Evolutionary conservation across 176 grass and related monocot genomes (phyloP).

Genomic region (Puya raimondii): DNA sequence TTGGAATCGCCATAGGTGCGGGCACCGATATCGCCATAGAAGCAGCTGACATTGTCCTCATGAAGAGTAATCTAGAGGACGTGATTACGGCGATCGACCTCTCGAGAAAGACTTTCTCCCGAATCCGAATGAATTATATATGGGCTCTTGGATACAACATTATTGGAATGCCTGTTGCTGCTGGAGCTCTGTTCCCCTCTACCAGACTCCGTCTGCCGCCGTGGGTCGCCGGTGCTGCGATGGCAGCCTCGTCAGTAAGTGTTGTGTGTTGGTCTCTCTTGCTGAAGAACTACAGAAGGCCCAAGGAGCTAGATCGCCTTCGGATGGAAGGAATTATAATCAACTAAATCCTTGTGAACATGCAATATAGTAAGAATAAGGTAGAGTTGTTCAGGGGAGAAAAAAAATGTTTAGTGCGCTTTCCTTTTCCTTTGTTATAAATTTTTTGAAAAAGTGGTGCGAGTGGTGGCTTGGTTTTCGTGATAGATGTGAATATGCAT

Average conservation of each 20-base stretch:
- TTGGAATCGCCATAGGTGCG: constrained; percentile 73
- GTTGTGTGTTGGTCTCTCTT: constrained; percentile 88
- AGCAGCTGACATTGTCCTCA: constrained; percentile 89
- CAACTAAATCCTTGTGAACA: background rate
- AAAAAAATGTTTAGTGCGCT: too few relatives aligned
- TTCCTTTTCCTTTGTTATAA: too few relatives aligned
- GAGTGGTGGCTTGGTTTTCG: too few relatives aligned
- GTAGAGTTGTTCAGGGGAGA: too few relatives aligned
- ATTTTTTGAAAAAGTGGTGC: too few relatives aligned
- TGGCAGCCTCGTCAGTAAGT: constrained; percentile 85
- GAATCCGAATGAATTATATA: constrained; percentile 88
- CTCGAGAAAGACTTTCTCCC: constrained; percentile 78
- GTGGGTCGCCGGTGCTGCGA: constrained; percentile 84
- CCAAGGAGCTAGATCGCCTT: constrained; percentile 30
- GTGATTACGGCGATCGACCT: constrained; percentile 87
- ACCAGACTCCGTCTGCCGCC: constrained; percentile 72
- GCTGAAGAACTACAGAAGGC: constrained; percentile 73
- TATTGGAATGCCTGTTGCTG: constrained; percentile 65
- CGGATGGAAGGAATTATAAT: constrained; percentile 26
- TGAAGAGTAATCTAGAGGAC: constrained; percentile 97
- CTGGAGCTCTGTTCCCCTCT: constrained; percentile 66
- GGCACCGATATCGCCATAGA: constrained; percentile 92
- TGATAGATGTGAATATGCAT: too few relatives aligned
- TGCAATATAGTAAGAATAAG: too few relatives aligned
- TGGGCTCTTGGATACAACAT: constrained; percentile 98